Evolutionary conservation across 164 flowering plant genomes (phyloP), one percentile per base, ranked within the genome.

Genomic region (Dillenia turbinata): DNA sequence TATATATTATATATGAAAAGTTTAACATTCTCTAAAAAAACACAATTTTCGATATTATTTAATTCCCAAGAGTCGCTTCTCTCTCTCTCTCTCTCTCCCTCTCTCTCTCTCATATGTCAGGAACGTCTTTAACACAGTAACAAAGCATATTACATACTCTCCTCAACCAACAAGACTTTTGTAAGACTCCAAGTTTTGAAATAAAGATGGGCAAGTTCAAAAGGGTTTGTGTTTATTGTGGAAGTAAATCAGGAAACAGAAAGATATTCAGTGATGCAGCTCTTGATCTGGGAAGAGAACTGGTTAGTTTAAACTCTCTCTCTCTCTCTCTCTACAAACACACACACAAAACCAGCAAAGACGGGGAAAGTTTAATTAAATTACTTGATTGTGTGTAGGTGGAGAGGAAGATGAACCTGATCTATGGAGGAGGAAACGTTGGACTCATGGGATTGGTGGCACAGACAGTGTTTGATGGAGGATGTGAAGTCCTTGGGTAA

Each of bases 381-480:
- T 54, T 47, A 11, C 12, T 12, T 40, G 54, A 47, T n/a, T 9
- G 48, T 47, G 59, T 68, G 44, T 73, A 78, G 82, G 82, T 78
- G 12, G 61, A 62, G 62, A 79, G 77, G 59, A 72, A 77, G 57
- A 72, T 77, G 60, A 77, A 79, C 72, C 62, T 77, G 53, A 51
- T 79, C 10, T 79, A 79, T 66, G 83, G 83, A 56, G 83, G 83
- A 60, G 80, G 78, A 11, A 77, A 80, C 63, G 14, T 79, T 57
- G 83, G 83, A 26, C 72, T 77, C 17, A 79, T 79, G 83, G 83
- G 83, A 3, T 55, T 74, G 62, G 71, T 79, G 44, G 72, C 83
- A 56, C 69, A 74, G 58, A 63, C 71, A 26, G 80, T 79, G 49
- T 60, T 44, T 58, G 65, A 72, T 59, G 83, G 83, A 43, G 83